These are phyloP conservation scores for Cystofilobasidium capitatum DNA, from an alignment of 768 basidiomycete species.

Conservation along the genomic window DNA sequence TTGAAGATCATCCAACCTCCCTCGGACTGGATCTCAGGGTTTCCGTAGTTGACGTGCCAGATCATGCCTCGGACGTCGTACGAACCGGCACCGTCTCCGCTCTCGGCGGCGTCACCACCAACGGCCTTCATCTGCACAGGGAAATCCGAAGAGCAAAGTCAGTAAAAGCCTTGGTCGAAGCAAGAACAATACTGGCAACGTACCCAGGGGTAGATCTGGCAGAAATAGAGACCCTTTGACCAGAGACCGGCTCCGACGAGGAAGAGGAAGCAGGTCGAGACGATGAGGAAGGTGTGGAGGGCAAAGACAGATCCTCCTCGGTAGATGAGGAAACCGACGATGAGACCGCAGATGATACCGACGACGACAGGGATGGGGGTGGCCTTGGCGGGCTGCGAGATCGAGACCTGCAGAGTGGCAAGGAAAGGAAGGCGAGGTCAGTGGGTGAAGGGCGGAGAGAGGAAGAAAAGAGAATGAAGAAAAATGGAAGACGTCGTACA, in stretches of 20 bases:
- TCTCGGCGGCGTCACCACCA: slow-evolving; percentile 54
- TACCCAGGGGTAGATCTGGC: slow-evolving; percentile 56
- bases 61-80: slow-evolving; percentile 44
- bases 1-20: slow-evolving; percentile 72
- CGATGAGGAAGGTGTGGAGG: slow-evolving; percentile 73
- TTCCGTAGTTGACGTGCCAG: slow-evolving; percentile 53
- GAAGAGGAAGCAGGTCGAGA: slow-evolving; percentile 83
- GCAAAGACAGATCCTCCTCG: slow-evolving; percentile 57
- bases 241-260: slow-evolving; percentile 92
- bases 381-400: slow-evolving; percentile 66
- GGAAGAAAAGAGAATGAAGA: background rate
- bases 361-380: slow-evolving; percentile 85
- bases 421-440: background rate
- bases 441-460: background rate
- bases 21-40: slow-evolving; percentile 49
- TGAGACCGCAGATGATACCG: slow-evolving; percentile 42
- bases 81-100: slow-evolving; percentile 63
- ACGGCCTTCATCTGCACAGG: slow-evolving; percentile 42
- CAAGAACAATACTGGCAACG: slow-evolving; percentile 45
- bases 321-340: slow-evolving; percentile 51
- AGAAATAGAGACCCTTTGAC: slow-evolving; percentile 62
- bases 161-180: background rate
- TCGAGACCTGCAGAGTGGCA: slow-evolving; percentile 49
- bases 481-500: slow-evolving; percentile 41
- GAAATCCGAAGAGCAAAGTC: background rate